Evolutionary conservation across 2,329 filamentous ascomycete genomes (phyloP), one percentile per base, ranked within the genome.

Genomic region (Lasiodiplodia gonubiensis): DNA sequence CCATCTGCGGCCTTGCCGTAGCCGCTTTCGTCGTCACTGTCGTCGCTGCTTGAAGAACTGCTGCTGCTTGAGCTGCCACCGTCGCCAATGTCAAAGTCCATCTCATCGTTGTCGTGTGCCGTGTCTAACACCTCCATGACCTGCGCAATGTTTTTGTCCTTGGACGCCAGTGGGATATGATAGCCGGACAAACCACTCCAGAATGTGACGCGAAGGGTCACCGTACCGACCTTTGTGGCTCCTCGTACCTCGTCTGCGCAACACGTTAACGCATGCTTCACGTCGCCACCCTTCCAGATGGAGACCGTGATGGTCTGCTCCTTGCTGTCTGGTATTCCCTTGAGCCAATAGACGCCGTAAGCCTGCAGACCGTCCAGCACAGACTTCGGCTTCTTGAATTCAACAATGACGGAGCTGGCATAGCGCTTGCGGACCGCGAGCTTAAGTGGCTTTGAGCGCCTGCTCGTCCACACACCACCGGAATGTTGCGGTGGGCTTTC

Each of bases 261-360:
- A 64, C 52, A 79, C 48, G 71, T 85, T 76, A 64, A 77, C 77
- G 86, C 87, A 12, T 84, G 83, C 75, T 85, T 76, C 74, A 89
- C 81, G 70, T 90, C 85, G 27, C 59, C 59, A 5, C 89, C 88
- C 73, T 88, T 89, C 87, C 89, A 93, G 2, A 93, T 84, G 5
- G 86, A 79, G 3, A 93, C 74, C 4, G 82, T 83, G 10, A 90
- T 72, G 0, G 84, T 86, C 52, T 83, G 80, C 64, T 89, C 84
- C 72, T 91, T 86, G 68, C 92, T 90, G 67, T 93, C 90, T 0
- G 84, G 79, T 0, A 93, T 81, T n/a, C 92, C 87, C 70, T 88
- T 86, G 21, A 92, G 81, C 90, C 90, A 92, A 2, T 91, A 78
- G 2, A 91, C 83, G 7, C 85, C 59, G n/a, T 63, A 63, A 10